Evolutionary conservation across 2,329 filamentous ascomycete genomes (phyloP).

Genomic region (Colletotrichum sp.): DNA sequence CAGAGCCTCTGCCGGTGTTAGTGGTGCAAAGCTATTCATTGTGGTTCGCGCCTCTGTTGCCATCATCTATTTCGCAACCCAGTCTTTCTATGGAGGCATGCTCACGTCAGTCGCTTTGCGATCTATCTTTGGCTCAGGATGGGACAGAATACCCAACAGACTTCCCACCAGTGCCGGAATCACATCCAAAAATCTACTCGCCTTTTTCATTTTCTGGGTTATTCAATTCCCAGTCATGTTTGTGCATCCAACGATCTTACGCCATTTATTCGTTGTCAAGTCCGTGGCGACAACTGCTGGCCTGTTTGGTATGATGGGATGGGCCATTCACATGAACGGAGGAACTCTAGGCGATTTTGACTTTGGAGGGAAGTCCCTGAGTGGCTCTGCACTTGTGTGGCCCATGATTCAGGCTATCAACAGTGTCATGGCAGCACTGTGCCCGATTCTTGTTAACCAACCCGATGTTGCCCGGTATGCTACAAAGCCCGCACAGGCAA

Average conservation of each 20-base stretch:
- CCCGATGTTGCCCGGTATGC: constrained; percentile 46
- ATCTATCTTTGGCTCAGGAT: constrained; percentile 40
- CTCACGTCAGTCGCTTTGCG: constrained; percentile 37
- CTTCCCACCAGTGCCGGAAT: constrained; percentile 52
- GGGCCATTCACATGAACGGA: constrained; percentile 56
- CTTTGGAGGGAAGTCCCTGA: constrained; percentile 12
- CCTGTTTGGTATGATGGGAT: constrained; percentile 41
- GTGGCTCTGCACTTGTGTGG: constrained; percentile 35
- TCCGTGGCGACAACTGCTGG: constrained; percentile 49
- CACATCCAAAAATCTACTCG: constrained; percentile 53
- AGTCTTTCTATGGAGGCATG: constrained; percentile 38
- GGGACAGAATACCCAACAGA: constrained; percentile 29
- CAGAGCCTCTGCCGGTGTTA: constrained; percentile 36
- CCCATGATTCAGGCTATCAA: constrained; percentile 45
- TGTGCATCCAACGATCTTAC: constrained; percentile 53
- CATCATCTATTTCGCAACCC: constrained; percentile 42
- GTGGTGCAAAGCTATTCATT: constrained; percentile 43
- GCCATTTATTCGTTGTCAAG: constrained; percentile 51
- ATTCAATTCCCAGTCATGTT: constrained; percentile 52
- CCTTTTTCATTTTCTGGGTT: constrained; percentile 61
- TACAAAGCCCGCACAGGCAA: constrained; percentile 25
- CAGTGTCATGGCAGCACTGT: constrained; percentile 43
- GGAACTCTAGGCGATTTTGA: constrained; percentile 29
- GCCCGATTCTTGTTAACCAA: constrained; percentile 38
- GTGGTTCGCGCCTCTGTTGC: constrained; percentile 36